Conservation (phyloP, 2,329 filamentous ascomycete genomes). For the Aspergillus udagawae region DNA sequence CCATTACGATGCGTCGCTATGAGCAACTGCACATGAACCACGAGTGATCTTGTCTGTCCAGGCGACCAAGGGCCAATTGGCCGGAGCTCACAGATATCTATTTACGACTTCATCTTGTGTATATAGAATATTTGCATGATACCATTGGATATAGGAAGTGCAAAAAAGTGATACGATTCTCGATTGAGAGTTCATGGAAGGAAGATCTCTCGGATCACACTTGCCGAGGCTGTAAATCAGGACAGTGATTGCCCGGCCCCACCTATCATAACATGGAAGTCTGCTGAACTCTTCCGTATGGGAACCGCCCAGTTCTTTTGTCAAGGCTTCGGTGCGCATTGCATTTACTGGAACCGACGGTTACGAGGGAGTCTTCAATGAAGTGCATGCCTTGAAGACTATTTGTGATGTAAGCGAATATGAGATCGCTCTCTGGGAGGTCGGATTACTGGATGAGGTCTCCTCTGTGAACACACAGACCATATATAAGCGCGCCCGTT, state of each 20-base stretch:
- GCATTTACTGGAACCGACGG: no score
- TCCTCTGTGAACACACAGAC: background rate
- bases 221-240: background rate
- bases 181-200: background rate
- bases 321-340: no score
- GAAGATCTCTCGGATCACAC: background rate
- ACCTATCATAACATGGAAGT: background rate
- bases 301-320: no score
- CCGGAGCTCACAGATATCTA: background rate
- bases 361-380: no score
- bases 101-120: background rate
- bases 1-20: background rate
- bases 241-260: background rate
- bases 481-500: background rate
- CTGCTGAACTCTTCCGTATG: background rate
- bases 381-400: no score
- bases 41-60: background rate
- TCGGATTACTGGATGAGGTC: background rate
- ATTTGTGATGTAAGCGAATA: no score
- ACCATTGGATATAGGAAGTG: background rate
- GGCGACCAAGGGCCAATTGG: background rate
- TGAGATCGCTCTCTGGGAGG: no score
- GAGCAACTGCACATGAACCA: background rate
- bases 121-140: background rate
- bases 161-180: background rate